Evolutionary conservation across 2,329 filamentous ascomycete genomes (phyloP).

Genomic region (Xylaria hypoxylon): DNA sequence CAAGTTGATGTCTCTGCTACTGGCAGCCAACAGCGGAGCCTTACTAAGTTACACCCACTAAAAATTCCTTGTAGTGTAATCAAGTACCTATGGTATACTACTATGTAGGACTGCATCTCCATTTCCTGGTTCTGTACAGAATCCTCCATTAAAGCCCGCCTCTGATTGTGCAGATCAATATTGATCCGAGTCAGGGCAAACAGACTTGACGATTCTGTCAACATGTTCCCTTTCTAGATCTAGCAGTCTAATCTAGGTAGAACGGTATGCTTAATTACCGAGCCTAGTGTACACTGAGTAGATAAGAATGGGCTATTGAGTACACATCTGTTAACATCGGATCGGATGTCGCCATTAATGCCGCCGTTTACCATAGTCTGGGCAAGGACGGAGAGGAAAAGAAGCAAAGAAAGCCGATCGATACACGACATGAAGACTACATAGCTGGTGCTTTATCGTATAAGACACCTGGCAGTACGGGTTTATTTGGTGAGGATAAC

Average conservation of each 20-base stretch:
- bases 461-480: neutral
- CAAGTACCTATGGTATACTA: neutral
- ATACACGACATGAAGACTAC: slow-evolving; percentile 4
- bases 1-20: slow-evolving; percentile 27
- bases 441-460: neutral
- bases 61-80: neutral
- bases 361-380: neutral
- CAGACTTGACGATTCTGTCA: neutral
- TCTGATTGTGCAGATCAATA: slow-evolving; percentile 7
- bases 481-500: neutral
- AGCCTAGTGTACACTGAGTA: neutral
- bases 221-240: neutral
- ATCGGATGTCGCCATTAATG: neutral
- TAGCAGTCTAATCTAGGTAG: neutral
- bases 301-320: neutral
- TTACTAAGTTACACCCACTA: slow-evolving; percentile 15
- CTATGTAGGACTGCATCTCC: slow-evolving; percentile 1
- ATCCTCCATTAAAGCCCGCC: neutral
- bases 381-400: neutral
- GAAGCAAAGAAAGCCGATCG: neutral
- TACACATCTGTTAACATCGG: neutral
- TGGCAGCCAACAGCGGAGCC: slow-evolving; percentile 17
- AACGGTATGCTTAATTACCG: neutral
- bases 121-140: neutral
- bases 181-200: slow-evolving; percentile 10